Evolutionary conservation across 371 early-diverging fungal species (phyloP).

Genomic region (Mortierella sp.): DNA sequence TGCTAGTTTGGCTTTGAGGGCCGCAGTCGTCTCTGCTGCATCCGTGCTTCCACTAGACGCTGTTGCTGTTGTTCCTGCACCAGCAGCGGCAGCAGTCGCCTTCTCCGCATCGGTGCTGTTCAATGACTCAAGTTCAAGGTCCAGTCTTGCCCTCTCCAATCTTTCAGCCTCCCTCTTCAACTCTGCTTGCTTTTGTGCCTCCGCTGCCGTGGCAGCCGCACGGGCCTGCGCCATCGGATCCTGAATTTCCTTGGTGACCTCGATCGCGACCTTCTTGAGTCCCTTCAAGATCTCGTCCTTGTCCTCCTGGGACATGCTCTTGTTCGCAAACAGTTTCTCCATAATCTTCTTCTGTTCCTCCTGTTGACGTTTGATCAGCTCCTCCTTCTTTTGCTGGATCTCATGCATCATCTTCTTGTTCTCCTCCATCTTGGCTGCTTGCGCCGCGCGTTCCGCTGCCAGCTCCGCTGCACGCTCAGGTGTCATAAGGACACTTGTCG

Average conservation of each 20-base stretch:
- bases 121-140: constrained; percentile 60
- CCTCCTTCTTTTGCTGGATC: constrained; percentile 68
- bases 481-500: constrained; percentile 45
- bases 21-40: constrained; percentile 55
- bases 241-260: constrained; percentile 46
- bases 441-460: constrained; percentile 59
- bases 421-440: constrained; percentile 63
- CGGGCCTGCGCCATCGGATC: constrained; percentile 39
- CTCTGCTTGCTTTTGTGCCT: constrained; percentile 33
- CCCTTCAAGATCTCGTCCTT: constrained; percentile 62
- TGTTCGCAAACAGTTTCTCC: constrained; percentile 62
- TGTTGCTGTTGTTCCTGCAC: constrained; percentile 36
- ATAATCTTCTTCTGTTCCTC: constrained; percentile 71
- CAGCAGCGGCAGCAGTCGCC: background rate
- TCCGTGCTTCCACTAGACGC: constrained; percentile 23
- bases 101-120: constrained; percentile 28
- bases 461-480: constrained; percentile 62
- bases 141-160: constrained; percentile 56
- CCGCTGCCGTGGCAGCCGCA: constrained; percentile 27
- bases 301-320: constrained; percentile 63
- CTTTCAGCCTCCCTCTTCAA: constrained; percentile 51
- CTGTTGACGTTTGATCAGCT: constrained; percentile 68
- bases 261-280: constrained; percentile 57
- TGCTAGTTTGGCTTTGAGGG: constrained; percentile 70
- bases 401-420: constrained; percentile 66